Base-by-base conservation (phyloP, 345 rosid genomes). In the Arabis hirsuta region DNA sequence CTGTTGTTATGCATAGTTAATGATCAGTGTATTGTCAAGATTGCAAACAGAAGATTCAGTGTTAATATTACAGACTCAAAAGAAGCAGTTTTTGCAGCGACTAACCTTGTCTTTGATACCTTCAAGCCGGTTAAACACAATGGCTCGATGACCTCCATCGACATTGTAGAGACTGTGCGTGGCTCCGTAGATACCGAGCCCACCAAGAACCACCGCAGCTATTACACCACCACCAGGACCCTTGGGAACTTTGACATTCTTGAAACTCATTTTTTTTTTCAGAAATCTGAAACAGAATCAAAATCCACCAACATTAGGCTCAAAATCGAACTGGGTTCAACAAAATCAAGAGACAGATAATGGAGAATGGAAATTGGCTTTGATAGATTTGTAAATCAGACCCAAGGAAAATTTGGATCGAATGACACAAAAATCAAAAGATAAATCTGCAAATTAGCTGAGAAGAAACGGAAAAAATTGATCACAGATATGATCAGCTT, bases 221-320 rank as follows among this genome's bases (percentile, higher is more conserved):
- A 77, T 61, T 12, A 81, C 84, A 63, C 93, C 96, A 16, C 86
- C 84, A 48, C 91, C 85, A 0, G 96, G 93, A 73, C 87, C 79
- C 58, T 86, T 86, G 31, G 97, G 97, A 51, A 89, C 87, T 80
- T 84, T 91, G 41, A 84, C 78, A 59, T 88, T 89, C 73, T 79
- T 81, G 53, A 81, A 69, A 67, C 76, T 81, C 86, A 83, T 83
- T 4, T 41, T 48, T 16, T 31, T 43, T 20, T 5, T 9, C 12
- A 13, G 6, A 32, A 32, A 32, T 32, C 36, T 9, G 13, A 22
- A 20, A 44, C 6, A 52, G 22, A 3, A 39, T n/a, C 7, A 62
- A 31, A 29, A 16, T 27, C 43, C 9, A 12, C 11, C 1, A 22
- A 22, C 24, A 1, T 22, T 22, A 22, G 1, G 2, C 24, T 22